Evolutionary conservation across 2,329 filamentous ascomycete genomes (phyloP).

Genomic region (Tolypocladium album): DNA sequence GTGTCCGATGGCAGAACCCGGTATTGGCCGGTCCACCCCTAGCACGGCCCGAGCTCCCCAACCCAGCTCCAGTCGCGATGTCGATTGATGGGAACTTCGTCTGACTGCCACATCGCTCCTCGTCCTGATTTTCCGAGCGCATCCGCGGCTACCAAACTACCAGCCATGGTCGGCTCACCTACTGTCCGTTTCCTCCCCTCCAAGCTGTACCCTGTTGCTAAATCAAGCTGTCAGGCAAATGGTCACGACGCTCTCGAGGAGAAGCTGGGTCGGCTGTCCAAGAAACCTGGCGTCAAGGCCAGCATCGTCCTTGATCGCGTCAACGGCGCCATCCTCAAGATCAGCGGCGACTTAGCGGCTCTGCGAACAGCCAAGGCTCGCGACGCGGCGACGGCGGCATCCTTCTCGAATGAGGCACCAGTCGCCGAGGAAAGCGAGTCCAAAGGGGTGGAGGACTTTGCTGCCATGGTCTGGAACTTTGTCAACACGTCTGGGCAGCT

Average conservation of each 20-base stretch:
- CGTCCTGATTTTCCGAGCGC: neutral
- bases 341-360: slow-evolving; percentile 56
- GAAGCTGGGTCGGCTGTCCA: slow-evolving; percentile 58
- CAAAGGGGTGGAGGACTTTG: slow-evolving; percentile 60
- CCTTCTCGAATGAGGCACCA: slow-evolving; percentile 35
- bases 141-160: neutral
- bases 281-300: slow-evolving; percentile 70
- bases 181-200: slow-evolving; percentile 1
- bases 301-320: slow-evolving; percentile 64
- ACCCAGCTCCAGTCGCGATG: slow-evolving; percentile 4
- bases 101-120: neutral
- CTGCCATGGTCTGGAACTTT: slow-evolving; percentile 66
- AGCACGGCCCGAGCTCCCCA: neutral
- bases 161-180: slow-evolving; percentile 6
- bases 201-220: neutral
- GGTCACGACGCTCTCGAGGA: slow-evolving; percentile 53
- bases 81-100: neutral
- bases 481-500: slow-evolving; percentile 57
- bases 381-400: slow-evolving; percentile 23
- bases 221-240: slow-evolving; percentile 20
- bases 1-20: slow-evolving; percentile 30
- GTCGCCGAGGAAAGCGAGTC: slow-evolving; percentile 35
- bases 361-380: slow-evolving; percentile 31
- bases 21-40: slow-evolving; percentile 4
- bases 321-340: slow-evolving; percentile 64